Evolutionary conservation across 78 protist species (phyloP), one percentile per base, ranked within the genome.

Genomic region (Chrysochromulina tobinii): DNA sequence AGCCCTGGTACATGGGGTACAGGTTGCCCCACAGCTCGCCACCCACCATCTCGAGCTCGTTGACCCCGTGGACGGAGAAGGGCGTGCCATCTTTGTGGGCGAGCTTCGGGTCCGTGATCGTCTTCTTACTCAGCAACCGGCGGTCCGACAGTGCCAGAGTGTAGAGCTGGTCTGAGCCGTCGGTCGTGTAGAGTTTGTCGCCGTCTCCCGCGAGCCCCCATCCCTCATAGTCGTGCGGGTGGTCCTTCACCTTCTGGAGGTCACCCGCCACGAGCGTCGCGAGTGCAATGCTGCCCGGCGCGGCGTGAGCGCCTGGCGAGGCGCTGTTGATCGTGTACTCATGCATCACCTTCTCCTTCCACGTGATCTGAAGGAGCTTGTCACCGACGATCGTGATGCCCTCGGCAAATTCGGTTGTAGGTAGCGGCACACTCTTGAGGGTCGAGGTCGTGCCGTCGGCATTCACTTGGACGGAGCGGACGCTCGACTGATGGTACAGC

Each of bases 11-110:
- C 83, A 75, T 75, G 12, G 83, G 83, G 83, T 75, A 79, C 14
- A 79, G 64, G 64, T 79, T 79, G 64, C 59, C 87, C 87, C 87
- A 79, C 50, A 79, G 64, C 64, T 79, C 87, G 0, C 48, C 87
- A 15, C 14, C 23, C 48, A 79, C 87, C 87, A 7, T 3, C 38
- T 75, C 84, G 25, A 75, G 84, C 57, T 75, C 84, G n/a, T 75
- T 75, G 18, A 75, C 53, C 11, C 84, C 84, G 4, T 17, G 4
- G 81, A 73, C 48, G 75, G 20, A 8, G 38, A 6, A 6, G 75
- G 50, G 75, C 38, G 11, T 8, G n/a, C 5, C 11, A 18, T 6
- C 27, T 8, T 68, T 18, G 17, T 68, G 38, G 25, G 51, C 79
- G 15, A 69, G 14, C 12, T 25, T 11, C 25, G 15, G 12, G 12